Percentiles rank a stretch among this genome's conserved stretches.
Evolutionary conservation across 2,329 filamentous ascomycete species (phyloP).

Genomic region (Arthrobotrys iridis): DNA sequence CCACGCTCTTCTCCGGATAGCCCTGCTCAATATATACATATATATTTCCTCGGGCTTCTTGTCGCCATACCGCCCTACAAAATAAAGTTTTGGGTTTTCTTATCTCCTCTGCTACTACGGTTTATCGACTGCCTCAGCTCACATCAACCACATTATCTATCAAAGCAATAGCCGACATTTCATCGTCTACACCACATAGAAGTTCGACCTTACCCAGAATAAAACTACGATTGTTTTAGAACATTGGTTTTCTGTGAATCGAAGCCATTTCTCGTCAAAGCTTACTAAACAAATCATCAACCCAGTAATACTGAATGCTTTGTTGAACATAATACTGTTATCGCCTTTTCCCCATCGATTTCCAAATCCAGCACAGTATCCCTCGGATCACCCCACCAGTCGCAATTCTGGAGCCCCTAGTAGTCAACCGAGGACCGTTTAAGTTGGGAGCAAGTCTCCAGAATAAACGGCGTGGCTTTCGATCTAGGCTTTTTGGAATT

Average conservation of each 20-base stretch:
- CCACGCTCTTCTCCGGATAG: constrained; percentile 25
- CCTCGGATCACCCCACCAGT: constrained; percentile 39
- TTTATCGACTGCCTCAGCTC: neutral
- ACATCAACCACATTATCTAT: neutral
- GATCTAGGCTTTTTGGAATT: constrained; percentile 51
- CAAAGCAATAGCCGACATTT: neutral
- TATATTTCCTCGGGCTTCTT: constrained; percentile 2
- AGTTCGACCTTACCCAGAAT: neutral
- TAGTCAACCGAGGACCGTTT: constrained; percentile 50
- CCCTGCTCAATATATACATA: constrained; percentile 43
- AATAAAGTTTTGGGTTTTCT: neutral
- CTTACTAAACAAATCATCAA: neutral
- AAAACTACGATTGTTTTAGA: neutral
- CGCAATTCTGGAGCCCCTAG: constrained; percentile 54
- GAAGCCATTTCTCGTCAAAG: neutral
- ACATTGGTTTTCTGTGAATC: neutral
- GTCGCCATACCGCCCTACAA: constrained; percentile 4
- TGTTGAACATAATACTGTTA: neutral
- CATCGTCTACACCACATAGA: neutral
- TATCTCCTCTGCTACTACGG: neutral
- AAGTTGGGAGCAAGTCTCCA: constrained; percentile 53
- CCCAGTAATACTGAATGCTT: neutral
- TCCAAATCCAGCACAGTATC: constrained; percentile 10
- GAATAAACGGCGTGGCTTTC: constrained; percentile 53
- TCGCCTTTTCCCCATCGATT: constrained; percentile 4